phyloP scores from a whole-genome alignment of 495 filamentous ascomycete genomes.

The Aspergillus cavernicola region DNA sequence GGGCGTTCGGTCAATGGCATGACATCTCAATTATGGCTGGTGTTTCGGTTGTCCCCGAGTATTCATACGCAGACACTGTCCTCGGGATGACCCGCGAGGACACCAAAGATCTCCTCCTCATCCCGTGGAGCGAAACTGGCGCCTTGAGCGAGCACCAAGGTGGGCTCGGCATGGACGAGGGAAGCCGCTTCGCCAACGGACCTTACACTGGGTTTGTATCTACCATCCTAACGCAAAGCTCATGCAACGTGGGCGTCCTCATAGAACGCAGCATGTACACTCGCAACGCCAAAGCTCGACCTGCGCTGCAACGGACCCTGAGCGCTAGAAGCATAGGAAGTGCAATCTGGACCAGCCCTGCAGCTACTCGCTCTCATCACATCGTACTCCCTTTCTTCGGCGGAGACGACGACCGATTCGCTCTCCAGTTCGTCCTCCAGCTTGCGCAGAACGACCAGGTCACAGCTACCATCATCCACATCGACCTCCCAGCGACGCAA shows the following conservation, averaged over 20 bases:
- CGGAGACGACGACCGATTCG: constrained; percentile 77
- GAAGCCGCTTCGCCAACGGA: constrained; percentile 30
- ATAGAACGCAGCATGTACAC: constrained; percentile 64
- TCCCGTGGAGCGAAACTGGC: constrained; percentile 90
- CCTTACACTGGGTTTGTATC: constrained; percentile 65
- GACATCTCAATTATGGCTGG: constrained; percentile 80
- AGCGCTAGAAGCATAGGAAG: constrained; percentile 60
- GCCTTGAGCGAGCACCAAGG: constrained; percentile 57
- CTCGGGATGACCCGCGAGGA: constrained; percentile 62
- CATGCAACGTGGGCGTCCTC: constrained; percentile 75
- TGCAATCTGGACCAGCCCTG: constrained; percentile 37
- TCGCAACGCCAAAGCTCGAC: constrained; percentile 25
- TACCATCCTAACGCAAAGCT: constrained; percentile 55
- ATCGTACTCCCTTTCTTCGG: constrained; percentile 88
- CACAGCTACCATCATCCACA: constrained; percentile 34
- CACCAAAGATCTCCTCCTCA: constrained; percentile 73
- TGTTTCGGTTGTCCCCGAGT: constrained; percentile 70
- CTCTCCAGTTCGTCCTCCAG: constrained; percentile 76
- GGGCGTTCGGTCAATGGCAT: constrained; percentile 80
- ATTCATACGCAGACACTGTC: constrained; percentile 74
- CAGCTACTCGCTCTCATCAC: constrained; percentile 66
- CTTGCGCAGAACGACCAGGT: constrained; percentile 72
- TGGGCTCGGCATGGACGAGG: constrained; percentile 26
- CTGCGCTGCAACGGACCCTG: constrained; percentile 42
- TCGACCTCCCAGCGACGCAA: constrained; percentile 15